These are phyloP conservation scores for Fragaria ananassa DNA, from an alignment of 306 rosid species.

Conservation along the genomic window DNA sequence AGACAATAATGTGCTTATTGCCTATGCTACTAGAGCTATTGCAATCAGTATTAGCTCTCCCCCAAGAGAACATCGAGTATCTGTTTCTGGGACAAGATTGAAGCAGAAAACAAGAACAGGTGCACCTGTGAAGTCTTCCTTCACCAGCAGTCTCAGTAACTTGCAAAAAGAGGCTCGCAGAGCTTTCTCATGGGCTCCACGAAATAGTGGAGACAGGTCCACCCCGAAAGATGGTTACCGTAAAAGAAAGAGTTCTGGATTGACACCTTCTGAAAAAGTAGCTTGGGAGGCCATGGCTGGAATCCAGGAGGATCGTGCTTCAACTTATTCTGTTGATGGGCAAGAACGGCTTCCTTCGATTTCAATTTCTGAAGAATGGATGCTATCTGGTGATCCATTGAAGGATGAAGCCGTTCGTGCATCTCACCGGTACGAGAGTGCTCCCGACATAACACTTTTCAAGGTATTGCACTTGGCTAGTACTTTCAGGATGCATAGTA, in stretches of 20 bases:
- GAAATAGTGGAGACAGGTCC: slow-evolving; percentile 64
- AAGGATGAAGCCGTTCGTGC: slow-evolving; percentile 77
- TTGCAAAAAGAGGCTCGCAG: slow-evolving; percentile 94
- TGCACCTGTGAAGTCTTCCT: slow-evolving; percentile 58
- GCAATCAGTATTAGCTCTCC: slow-evolving; percentile 76
- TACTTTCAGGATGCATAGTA: neutral
- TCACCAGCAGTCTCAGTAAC: slow-evolving; percentile 83
- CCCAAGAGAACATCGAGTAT: slow-evolving; percentile 81
- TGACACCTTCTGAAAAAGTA: slow-evolving; percentile 84
- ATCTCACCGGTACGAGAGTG: slow-evolving; percentile 89
- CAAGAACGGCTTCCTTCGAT: slow-evolving; percentile 89
- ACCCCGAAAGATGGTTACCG: slow-evolving; percentile 81
- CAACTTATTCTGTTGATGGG: slow-evolving; percentile 74
- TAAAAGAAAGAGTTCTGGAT: slow-evolving; percentile 95
- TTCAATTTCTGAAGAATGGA: slow-evolving; percentile 93
- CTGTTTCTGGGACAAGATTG: slow-evolving; percentile 74
- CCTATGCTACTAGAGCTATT: slow-evolving; percentile 82
- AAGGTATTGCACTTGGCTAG: slow-evolving; percentile 53
- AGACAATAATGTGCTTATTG: slow-evolving; percentile 66
- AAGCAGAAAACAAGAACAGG: slow-evolving; percentile 78
- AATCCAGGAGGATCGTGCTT: slow-evolving; percentile 84
- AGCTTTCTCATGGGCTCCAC: slow-evolving; percentile 97
- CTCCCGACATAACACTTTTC: slow-evolving; percentile 88
- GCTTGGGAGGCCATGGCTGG: slow-evolving; percentile 99
- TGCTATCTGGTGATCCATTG: slow-evolving; percentile 75